These are phyloP conservation scores for Metschnikowia noctiluminum DNA, from an alignment of 805 yeast species.

Conservation along the genomic window DNA sequence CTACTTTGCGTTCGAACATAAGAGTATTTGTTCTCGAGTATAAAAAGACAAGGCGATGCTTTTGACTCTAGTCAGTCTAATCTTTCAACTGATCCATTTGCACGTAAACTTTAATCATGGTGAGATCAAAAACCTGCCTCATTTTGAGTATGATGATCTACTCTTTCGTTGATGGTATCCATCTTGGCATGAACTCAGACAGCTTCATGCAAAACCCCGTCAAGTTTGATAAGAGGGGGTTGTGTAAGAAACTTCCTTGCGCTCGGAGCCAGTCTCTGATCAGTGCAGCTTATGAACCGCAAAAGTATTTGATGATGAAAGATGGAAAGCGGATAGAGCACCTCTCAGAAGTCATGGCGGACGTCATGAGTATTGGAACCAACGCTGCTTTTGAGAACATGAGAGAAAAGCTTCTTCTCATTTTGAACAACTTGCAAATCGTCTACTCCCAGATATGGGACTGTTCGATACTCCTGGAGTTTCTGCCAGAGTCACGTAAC, in stretches of 20 bases:
- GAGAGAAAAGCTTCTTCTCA: conserved; percentile 2
- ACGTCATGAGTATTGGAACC: neutral
- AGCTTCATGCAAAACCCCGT: neutral
- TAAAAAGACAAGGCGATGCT: neutral
- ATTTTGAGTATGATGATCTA: neutral
- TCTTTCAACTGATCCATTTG: no score
- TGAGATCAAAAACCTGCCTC: neutral
- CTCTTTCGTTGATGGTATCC: neutral
- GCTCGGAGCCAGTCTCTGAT: neutral
- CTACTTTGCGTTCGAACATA: no score
- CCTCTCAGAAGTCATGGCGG: conserved; percentile 2
- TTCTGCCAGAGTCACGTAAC: neutral
- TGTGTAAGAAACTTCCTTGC: neutral
- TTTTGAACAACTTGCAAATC: neutral
- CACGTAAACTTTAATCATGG: no score
- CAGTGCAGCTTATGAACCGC: neutral
- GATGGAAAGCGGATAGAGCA: neutral
- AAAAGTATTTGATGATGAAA: no score
- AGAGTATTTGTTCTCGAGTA: no score
- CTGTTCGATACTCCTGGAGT: neutral
- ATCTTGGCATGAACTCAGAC: neutral
- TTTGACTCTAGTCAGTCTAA: neutral
- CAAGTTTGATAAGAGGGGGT: neutral
- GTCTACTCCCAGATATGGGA: neutral
- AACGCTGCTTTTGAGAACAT: neutral